Base-by-base conservation (phyloP, 2,329 filamentous ascomycete species). In the Bipolaris sorokiniana region DNA sequence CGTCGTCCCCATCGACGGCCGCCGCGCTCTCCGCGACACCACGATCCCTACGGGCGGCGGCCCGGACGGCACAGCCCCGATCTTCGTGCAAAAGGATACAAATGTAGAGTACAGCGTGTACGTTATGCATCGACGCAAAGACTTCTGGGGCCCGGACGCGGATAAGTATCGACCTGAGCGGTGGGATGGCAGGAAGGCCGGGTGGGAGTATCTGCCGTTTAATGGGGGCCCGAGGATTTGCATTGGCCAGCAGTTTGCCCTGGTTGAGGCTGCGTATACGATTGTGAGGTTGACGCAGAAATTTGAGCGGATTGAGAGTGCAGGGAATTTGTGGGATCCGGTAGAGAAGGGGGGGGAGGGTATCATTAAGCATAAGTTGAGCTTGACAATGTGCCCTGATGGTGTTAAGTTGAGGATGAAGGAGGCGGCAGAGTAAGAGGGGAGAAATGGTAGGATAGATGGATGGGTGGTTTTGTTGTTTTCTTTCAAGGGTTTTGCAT, bases 101-200 rank as follows among this genome's bases (percentile, higher is more conserved):
- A 53, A 60, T 6, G 65, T 69, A 3, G 62, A 69, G n/a, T 76
- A 70, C 47, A 56, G 56, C 9, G 64, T 74, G 6, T 74, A 74
- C 48, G 54, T 61, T 6, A 73, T 77, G 61, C 74, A 77, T 13
- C 61, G 74, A 3, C 65, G 72, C 3, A 69, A 69, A 40, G 76
- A 78, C 48, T 50, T 77, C 1, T 78, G 70, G 69, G 76, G 76
- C 2, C 47, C 60, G 1, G 76, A 78, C 47, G 76, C 75, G 0
- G 66, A 74, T 2, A 68, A 68, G 7, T 78, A 76, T 48, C 66
- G 56, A 20, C 76, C 76, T 1, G 75, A 76, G 23, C 64, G 77
- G 18, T 75, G 68, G 67, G 51, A 68, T 61, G 75, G 75, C 62
- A 74, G 63, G 51, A 68, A 62, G 42, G 49, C 42, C 4, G 70